phyloP scores from a whole-genome alignment of 176 grass and related monocot species.

The Phyllostachys edulis region DNA sequence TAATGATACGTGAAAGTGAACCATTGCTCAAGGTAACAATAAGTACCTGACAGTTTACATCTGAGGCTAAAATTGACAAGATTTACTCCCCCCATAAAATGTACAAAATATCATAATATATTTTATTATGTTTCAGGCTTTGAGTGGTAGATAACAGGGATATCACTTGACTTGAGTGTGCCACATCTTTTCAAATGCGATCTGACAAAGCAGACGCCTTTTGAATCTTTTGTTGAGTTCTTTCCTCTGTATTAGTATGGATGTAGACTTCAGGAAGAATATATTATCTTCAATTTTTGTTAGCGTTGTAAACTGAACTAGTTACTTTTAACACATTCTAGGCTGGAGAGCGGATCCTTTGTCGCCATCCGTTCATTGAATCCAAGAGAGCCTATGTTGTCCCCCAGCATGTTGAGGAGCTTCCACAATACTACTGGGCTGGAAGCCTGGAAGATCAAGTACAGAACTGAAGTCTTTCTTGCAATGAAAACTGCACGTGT shows the following conservation, averaged over 20 bases:
- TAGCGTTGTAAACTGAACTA: constrained; percentile 23
- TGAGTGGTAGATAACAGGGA: too few relatives aligned
- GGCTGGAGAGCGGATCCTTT: constrained; percentile 89
- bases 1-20: too few relatives aligned
- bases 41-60: too few relatives aligned
- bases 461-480: not conserved
- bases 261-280: too few relatives aligned
- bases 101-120: too few relatives aligned
- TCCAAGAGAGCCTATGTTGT: constrained; percentile 97
- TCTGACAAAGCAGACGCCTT: not conserved
- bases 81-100: too few relatives aligned
- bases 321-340: constrained; percentile 36
- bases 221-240: constrained; percentile 4
- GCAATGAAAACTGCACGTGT: not conserved
- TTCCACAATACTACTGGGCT: constrained; percentile 48
- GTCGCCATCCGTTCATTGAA: constrained; percentile 90
- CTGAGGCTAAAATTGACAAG: too few relatives aligned
- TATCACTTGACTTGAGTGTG: too few relatives aligned
- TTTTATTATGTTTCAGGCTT: too few relatives aligned
- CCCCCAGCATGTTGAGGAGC: constrained; percentile 61
- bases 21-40: too few relatives aligned
- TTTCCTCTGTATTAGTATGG: not conserved
- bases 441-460: constrained; percentile 36
- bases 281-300: too few relatives aligned
- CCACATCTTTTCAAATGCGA: too few relatives aligned